A percentile compares a stretch with the other conserved stretches of the same genome.
phyloP scores from a whole-genome alignment of 2,329 filamentous ascomycete species.

The Dactylonectria estremocensis region DNA sequence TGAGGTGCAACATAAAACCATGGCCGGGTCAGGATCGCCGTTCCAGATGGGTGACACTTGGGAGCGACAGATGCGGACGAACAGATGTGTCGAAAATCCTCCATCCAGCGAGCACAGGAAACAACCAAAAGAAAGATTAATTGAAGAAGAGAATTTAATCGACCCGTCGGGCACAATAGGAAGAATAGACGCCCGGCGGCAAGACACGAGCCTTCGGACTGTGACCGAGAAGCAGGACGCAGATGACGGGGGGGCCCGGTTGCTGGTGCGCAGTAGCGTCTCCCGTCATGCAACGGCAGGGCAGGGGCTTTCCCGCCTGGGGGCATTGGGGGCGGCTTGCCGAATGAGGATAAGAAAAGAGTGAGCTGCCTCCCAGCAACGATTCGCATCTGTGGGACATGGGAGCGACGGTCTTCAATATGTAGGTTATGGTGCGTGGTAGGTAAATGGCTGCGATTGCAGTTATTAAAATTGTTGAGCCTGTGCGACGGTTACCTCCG shows the following conservation, averaged over 20 bases:
- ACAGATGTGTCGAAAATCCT: background rate
- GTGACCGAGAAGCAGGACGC: slow-evolving; percentile 46
- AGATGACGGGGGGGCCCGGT: slow-evolving; percentile 39
- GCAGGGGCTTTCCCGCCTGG: slow-evolving; percentile 22
- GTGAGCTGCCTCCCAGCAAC: slow-evolving; percentile 30
- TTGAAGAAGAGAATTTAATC: slow-evolving; percentile 31
- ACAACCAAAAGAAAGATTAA: slow-evolving; percentile 30
- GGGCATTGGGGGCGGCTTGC: slow-evolving; percentile 17
- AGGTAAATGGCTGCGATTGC: slow-evolving; percentile 1
- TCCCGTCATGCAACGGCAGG: slow-evolving; percentile 38
- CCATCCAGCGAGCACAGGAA: background rate
- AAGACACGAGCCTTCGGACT: slow-evolving; percentile 46
- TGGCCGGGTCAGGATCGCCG: slow-evolving; percentile 5
- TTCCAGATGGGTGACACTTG: slow-evolving; percentile 12
- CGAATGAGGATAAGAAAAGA: slow-evolving; percentile 32
- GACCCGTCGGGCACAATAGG: slow-evolving; percentile 22
- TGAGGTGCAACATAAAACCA: slow-evolving; percentile 26
- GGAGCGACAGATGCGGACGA: background rate
- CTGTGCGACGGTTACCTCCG: background rate
- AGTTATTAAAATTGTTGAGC: background rate
- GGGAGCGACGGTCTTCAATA: background rate
- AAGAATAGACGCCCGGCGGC: slow-evolving; percentile 39
- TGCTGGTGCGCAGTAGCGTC: slow-evolving; percentile 37
- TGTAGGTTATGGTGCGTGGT: background rate
- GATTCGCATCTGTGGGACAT: slow-evolving; percentile 10